A percentile compares a stretch with the other conserved stretches of the same genome.
Conservation (phyloP, 768 basidiomycete species). For the Tricholoma flavovirens region DNA sequence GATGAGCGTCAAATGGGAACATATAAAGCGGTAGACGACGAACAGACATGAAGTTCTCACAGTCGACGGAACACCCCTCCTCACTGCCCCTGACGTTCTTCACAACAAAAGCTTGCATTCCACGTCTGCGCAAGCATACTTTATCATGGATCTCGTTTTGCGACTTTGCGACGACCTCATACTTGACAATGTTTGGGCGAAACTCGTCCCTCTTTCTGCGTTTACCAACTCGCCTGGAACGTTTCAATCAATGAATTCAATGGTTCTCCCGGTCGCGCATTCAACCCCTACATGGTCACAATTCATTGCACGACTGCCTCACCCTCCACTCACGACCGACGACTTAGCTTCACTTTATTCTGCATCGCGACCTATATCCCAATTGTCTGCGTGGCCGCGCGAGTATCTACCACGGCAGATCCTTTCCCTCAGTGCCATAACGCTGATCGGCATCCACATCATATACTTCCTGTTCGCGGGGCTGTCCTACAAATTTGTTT, state of each 20-base stretch:
- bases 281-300: conserved; percentile 44
- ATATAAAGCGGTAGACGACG: conserved; percentile 15
- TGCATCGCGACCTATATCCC: conserved; percentile 22
- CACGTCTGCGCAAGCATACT: neutral
- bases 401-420: conserved; percentile 78
- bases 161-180: conserved; percentile 59
- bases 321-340: conserved; percentile 43
- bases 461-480: conserved; percentile 90
- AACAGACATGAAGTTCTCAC: neutral
- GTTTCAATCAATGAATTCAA: conserved; percentile 39
- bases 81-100: neutral
- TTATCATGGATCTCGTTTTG: conserved; percentile 81
- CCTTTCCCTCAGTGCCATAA: conserved; percentile 64
- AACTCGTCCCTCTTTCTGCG: conserved; percentile 60
- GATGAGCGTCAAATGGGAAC: conserved; percentile 22
- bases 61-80: neutral
- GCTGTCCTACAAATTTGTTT: conserved; percentile 78
- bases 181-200: conserved; percentile 78
- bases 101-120: conserved; percentile 10
- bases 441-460: conserved; percentile 72
- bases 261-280: conserved; percentile 27
- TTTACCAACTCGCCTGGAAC: conserved; percentile 29
- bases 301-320: conserved; percentile 50
- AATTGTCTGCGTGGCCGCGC: conserved; percentile 76
- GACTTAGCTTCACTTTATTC: conserved; percentile 25